Percentiles rank a stretch among this genome's conserved stretches.
phyloP scores from a whole-genome alignment of 2,329 filamentous ascomycete species.

The Acrocalymma vagum region DNA sequence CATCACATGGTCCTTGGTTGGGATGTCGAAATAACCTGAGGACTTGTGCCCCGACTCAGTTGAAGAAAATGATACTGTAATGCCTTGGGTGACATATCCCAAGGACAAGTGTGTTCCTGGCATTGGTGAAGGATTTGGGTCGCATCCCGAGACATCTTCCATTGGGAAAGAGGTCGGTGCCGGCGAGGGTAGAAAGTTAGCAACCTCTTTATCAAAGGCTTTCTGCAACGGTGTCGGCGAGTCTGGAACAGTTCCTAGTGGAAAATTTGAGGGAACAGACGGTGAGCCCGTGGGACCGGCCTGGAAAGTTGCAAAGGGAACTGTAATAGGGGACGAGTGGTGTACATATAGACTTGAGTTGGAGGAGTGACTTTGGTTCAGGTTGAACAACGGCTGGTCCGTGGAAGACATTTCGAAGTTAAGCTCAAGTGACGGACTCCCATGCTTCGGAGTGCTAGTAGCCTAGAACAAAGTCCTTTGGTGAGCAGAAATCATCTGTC shows the following conservation, averaged over 20 bases:
- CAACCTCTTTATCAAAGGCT: conserved; percentile 24
- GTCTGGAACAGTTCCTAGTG: conserved; percentile 32
- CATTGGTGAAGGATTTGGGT: conserved; percentile 29
- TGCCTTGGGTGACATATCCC: conserved; percentile 17
- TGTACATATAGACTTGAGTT: conserved; percentile 27
- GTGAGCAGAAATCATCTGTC: conserved; percentile 2
- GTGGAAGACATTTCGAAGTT: conserved; percentile 35
- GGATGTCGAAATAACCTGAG: conserved; percentile 21
- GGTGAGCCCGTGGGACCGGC: conserved; percentile 1
- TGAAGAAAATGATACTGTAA: conserved; percentile 13
- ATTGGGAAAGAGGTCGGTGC: conserved; percentile 2
- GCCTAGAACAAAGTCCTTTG: conserved; percentile 7
- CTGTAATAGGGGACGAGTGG: conserved; percentile 38
- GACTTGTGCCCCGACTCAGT: background rate
- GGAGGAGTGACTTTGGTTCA: conserved; percentile 15
- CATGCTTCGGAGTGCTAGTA: conserved; percentile 19
- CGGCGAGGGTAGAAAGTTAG: conserved; percentile 5
- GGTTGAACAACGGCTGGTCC: conserved; percentile 34
- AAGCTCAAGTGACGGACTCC: conserved; percentile 32
- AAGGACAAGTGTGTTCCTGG: conserved; percentile 32
- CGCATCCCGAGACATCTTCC: background rate
- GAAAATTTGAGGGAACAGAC: conserved; percentile 13
- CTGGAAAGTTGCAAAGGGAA: conserved; percentile 25
- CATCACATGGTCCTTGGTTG: too few species aligned
- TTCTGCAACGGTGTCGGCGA: conserved; percentile 39